A percentile compares a stretch with the other conserved stretches of the same genome.
phyloP scores from a whole-genome alignment of 2,329 filamentous ascomycete species.

The Arthroderma uncinatum region DNA sequence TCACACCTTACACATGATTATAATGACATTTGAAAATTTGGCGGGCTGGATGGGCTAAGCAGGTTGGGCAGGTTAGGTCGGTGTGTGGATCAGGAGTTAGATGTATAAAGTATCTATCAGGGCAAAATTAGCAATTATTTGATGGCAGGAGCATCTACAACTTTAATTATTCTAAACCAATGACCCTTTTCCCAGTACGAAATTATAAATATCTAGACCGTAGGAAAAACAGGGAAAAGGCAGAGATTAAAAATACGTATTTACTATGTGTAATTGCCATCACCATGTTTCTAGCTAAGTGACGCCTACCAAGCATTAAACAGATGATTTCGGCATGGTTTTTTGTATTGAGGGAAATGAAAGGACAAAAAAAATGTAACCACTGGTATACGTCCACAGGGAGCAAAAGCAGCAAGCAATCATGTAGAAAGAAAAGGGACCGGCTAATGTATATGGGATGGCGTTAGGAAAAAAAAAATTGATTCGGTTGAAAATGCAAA shows the following conservation, averaged over 20 bases:
- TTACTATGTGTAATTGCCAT: not conserved
- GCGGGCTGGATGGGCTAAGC: not conserved
- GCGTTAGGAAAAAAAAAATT: not conserved
- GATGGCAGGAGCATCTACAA: not conserved
- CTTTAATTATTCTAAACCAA: not conserved
- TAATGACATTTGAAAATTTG: not conserved
- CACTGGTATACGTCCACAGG: conserved; percentile 4
- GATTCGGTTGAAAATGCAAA: not conserved
- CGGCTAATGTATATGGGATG: conserved; percentile 2
- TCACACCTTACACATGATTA: conserved; percentile 1
- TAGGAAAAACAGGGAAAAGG: not conserved
- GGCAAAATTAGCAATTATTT: not conserved
- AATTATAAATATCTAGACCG: not conserved
- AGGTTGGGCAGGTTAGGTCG: not conserved
- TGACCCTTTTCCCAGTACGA: not conserved
- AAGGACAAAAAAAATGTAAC: conserved; percentile 1
- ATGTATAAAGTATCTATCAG: not conserved
- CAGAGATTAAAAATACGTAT: not conserved
- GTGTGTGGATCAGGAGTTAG: not conserved
- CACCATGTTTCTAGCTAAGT: conserved; percentile 3
- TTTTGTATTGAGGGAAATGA: not conserved
- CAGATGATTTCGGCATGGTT: not conserved
- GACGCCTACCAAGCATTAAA: not conserved
- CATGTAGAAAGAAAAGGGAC: not conserved
- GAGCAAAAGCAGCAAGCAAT: not conserved